Base-by-base conservation (phyloP, 768 basidiomycete species). In the Tulasnella sp. region DNA sequence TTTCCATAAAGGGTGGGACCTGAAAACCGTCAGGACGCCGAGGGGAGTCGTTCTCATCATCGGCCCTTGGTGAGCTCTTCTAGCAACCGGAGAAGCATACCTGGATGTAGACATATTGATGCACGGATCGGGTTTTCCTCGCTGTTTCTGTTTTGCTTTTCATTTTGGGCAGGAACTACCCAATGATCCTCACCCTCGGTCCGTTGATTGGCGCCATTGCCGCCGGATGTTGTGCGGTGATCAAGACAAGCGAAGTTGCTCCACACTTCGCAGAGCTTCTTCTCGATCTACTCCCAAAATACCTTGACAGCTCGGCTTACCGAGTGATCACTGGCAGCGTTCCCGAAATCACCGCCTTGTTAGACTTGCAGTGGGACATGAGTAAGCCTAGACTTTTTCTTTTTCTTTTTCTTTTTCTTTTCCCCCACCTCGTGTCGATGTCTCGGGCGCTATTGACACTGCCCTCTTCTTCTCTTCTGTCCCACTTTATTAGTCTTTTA, bases 181-280 rank as follows among this genome's bases (percentile, higher is more conserved):
- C 52, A n/a, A 37, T 75, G 39, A 68, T 67, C 34, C 37, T 58
- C 19, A 68, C 52, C 31, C 54, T 75, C 11, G 52, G 54, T 22
- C 40, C 39, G 17, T 31, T 67, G 78, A 76, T 82, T 68, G 90
- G 90, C 9, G 94, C 94, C 0, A 87, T 96, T 54, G 90, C 93
- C 0, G 92, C 93, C 3, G 94, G 94, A 7, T 90, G 90, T 79
- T 85, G 91, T 0, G 88, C 87, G 3, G 82, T 91, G 5, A 69
- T 94, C 72, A 96, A 96, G 81, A 91, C 92, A 0, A 91, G 93
- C 1, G 94, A 96, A 80, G 83, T 88, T 5, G 83, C 88, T 0
- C 88, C 90, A 0, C 86, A 87, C 1, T 83, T 85, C 5, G 88
- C 87, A 54, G 79, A 86, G 9, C 85, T 94, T 12, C 80, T 94